Conservation (phyloP, 2,329 filamentous ascomycete species). For the Dactylellina parvicollis region DNA sequence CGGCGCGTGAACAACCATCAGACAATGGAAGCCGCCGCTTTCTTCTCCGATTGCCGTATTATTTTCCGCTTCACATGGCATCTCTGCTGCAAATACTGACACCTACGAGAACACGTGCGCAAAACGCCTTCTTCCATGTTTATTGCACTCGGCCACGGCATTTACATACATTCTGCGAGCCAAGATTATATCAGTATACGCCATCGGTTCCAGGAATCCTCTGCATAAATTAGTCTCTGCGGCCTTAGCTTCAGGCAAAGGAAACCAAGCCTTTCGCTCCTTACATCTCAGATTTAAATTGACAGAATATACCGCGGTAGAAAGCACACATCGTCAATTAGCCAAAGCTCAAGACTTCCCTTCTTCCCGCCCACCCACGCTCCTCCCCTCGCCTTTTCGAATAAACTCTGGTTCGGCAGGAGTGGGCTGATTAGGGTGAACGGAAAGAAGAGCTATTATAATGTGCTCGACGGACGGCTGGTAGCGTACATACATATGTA, state of each 20-base stretch:
- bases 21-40: neutral
- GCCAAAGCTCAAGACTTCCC: constrained; percentile 21
- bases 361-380: constrained; percentile 24
- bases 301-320: constrained; percentile 23
- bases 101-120: constrained; percentile 6
- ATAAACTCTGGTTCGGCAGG: constrained; percentile 45
- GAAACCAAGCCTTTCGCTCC: constrained; percentile 14
- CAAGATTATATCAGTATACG: constrained; percentile 10
- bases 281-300: constrained; percentile 5
- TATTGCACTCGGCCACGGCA: constrained; percentile 20
- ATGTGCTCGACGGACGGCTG: neutral
- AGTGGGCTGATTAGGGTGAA: constrained; percentile 50
- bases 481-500: neutral
- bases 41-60: neutral
- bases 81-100: neutral
- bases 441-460: constrained; percentile 23
- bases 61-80: neutral
- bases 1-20: neutral
- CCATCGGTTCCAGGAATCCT: constrained; percentile 21
- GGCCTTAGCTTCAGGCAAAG: neutral
- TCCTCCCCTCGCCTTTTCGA: constrained; percentile 12
- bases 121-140: neutral
- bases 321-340: constrained; percentile 20
- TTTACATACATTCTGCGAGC: no score
- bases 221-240: neutral